Evolutionary conservation across 2,329 filamentous ascomycete species (phyloP), one percentile per base, ranked within the genome.

Genomic region (Fusarium siculi): DNA sequence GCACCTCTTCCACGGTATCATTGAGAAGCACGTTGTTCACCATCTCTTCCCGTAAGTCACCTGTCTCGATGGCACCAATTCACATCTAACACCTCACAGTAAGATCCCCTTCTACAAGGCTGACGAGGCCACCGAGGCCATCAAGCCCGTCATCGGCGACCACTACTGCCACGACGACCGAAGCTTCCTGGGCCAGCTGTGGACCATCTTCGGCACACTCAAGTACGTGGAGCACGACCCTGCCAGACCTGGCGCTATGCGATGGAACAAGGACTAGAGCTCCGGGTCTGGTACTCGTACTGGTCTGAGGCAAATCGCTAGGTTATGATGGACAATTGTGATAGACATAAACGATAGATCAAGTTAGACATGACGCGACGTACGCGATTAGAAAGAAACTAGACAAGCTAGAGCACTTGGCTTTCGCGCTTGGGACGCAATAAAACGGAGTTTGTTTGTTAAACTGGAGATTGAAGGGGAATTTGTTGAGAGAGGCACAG

Each of bases 81-180:
- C 18, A 14, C 18, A 40, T 46, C 63, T 72, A 36, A 68, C 62
- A 2, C 15, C 14, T 37, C 11, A 8, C 58, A 79, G 78, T 44
- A 77, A 76, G 56, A 81, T 81, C 47, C 80, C 80, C 46, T 80
- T 80, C 68, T 81, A 90, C 82, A 83, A 89, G 75, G 87, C 87
- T 32, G 85, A 86, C 66, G 84, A 87, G 77, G 87, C 87, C 28
- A 88, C 86, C 18, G 80, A 84, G 66, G 85, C 87, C 78, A 96
- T 97, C 88, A 94, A 95, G 89, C 90, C 90, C 69, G 88, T 98
- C 81, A 97, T 98, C 93, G 96, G 96, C 80, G 86, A 87, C 77
- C 95, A 97, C 87, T 98, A 98, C 87, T 93, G 94, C 77, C 55
- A 57, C 40, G 77, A 79, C 52, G 70, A 76, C 47, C 77, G 77